phyloP scores from a whole-genome alignment of 352 stramenopile genomes.

The Globisporangium heterothallicum region DNA sequence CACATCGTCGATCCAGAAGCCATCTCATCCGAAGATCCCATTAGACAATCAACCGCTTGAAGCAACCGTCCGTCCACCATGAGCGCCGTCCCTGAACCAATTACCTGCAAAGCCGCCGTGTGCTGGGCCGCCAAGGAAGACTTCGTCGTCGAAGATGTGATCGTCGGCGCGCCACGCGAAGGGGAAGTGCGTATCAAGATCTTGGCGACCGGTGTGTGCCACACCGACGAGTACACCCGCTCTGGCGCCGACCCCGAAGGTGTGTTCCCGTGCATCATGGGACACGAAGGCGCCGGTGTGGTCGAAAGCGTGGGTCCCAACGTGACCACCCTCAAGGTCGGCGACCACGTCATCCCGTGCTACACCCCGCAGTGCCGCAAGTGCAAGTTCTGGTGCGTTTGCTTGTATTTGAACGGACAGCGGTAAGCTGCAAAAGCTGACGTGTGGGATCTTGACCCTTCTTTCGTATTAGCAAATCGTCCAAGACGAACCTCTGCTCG shows the following conservation, averaged over 20 bases:
- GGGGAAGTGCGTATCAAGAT: slow-evolving; percentile 85
- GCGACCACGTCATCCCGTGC: slow-evolving; percentile 94
- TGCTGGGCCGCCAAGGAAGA: slow-evolving; percentile 84
- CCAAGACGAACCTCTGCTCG: slow-evolving; percentile 85
- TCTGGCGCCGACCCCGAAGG: slow-evolving; percentile 74
- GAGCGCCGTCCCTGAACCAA: slow-evolving; percentile 44
- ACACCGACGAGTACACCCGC: slow-evolving; percentile 86
- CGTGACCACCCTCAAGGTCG: slow-evolving; percentile 76
- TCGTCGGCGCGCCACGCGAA: slow-evolving; percentile 54
- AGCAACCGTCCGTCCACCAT: slow-evolving; percentile 19
- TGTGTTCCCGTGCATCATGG: slow-evolving; percentile 86
- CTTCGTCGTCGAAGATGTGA: slow-evolving; percentile 77
- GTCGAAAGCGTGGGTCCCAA: slow-evolving; percentile 78
- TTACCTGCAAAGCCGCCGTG: slow-evolving; percentile 88
- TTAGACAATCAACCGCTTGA: slow-evolving; percentile 11
- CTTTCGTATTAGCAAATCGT: slow-evolving; percentile 76
- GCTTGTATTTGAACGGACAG: slow-evolving; percentile 1
- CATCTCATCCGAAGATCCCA: neutral
- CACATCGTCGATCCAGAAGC: neutral
- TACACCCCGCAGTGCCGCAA: slow-evolving; percentile 92
- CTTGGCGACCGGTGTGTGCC: slow-evolving; percentile 78
- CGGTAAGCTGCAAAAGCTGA: too few relatives aligned
- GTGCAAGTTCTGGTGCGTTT: slow-evolving; percentile 79
- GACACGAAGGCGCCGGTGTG: slow-evolving; percentile 78
- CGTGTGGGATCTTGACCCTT: neutral